These are phyloP conservation scores for Arctostaphylos glauca DNA, from an alignment of 148 eudicot genomes.

Conservation along the genomic window DNA sequence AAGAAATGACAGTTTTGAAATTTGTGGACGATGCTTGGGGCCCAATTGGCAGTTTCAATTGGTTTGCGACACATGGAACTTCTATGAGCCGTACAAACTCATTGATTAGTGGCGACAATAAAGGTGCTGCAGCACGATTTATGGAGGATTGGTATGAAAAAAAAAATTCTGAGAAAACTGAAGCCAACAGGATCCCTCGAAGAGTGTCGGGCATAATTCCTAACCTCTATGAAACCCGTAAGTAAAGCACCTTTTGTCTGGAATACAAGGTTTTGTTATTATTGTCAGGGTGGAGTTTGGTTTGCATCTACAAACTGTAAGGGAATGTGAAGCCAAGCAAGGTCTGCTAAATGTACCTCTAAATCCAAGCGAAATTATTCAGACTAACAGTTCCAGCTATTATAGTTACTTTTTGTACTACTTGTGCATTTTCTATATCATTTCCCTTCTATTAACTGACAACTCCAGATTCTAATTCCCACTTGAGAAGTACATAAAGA, in stretches of 20 bases:
- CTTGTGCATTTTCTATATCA: neutral
- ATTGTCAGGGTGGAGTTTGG: neutral
- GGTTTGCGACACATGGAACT: conserved; percentile 99
- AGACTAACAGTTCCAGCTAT: neutral
- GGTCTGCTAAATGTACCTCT: neutral
- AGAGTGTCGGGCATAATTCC: conserved; percentile 79
- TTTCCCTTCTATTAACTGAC: neutral
- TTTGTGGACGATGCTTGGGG: conserved; percentile 95
- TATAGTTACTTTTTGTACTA: neutral
- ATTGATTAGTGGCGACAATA: conserved; percentile 94
- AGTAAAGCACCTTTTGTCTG: conserved; percentile 25
- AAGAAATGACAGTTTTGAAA: conserved; percentile 90
- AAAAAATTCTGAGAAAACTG: conserved; percentile 25
- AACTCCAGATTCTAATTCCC: neutral
- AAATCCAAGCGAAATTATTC: neutral
- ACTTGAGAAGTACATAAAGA: neutral
- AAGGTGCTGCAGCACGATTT: conserved; percentile 96
- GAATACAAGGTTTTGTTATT: neutral
- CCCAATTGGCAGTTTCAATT: conserved; percentile 87
- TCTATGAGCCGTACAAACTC: conserved; percentile 95
- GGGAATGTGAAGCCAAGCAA: neutral
- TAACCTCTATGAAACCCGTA: conserved; percentile 48
- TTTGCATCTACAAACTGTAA: neutral
- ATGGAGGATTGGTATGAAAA: conserved; percentile 96
- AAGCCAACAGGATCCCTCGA: conserved; percentile 42